These are phyloP conservation scores for Pichia sp. DNA, from an alignment of 1,139 yeast genomes.

Conservation along the genomic window DNA sequence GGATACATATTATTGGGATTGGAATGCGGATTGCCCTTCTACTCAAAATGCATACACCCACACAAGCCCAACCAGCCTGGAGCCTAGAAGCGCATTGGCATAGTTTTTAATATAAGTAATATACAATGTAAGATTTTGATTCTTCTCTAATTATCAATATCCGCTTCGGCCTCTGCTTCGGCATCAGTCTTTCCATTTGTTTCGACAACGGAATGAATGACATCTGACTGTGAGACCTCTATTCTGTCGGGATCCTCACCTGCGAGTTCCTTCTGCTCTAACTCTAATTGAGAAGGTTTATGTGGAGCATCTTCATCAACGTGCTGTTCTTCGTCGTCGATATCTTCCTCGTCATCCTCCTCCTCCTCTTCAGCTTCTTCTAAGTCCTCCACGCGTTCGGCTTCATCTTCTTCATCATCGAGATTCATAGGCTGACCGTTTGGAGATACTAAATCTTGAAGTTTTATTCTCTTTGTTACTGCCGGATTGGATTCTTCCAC, in stretches of 20 bases:
- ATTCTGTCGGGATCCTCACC: slow-evolving; percentile 13
- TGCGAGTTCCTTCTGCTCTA: slow-evolving; percentile 20
- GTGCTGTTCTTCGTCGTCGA: slow-evolving; percentile 7
- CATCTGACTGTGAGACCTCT: no score
- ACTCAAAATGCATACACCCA: slow-evolving; percentile 24
- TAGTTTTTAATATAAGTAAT: no score
- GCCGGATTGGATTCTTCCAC: neutral
- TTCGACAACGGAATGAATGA: neutral
- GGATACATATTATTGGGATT: slow-evolving; percentile 40
- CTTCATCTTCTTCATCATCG: slow-evolving; percentile 9
- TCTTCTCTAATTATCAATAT: neutral
- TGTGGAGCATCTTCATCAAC: neutral
- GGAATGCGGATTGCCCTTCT: slow-evolving; percentile 46
- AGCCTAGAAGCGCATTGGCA: no score
- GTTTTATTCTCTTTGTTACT: neutral
- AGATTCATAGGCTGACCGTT: slow-evolving; percentile 14
- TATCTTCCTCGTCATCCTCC: slow-evolving; percentile 16
- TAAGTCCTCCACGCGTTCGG: neutral
- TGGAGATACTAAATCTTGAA: slow-evolving; percentile 2
- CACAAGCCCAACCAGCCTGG: slow-evolving; percentile 21
- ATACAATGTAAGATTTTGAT: no score
- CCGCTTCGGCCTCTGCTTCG: slow-evolving; percentile 7
- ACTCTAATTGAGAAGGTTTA: slow-evolving; percentile 16
- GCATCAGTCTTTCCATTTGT: slow-evolving; percentile 6
- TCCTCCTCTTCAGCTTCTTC: slow-evolving; percentile 16